These are phyloP conservation scores for Zymoseptoria ardabiliae DNA, from an alignment of 2,329 filamentous ascomycete genomes.

Conservation along the genomic window DNA sequence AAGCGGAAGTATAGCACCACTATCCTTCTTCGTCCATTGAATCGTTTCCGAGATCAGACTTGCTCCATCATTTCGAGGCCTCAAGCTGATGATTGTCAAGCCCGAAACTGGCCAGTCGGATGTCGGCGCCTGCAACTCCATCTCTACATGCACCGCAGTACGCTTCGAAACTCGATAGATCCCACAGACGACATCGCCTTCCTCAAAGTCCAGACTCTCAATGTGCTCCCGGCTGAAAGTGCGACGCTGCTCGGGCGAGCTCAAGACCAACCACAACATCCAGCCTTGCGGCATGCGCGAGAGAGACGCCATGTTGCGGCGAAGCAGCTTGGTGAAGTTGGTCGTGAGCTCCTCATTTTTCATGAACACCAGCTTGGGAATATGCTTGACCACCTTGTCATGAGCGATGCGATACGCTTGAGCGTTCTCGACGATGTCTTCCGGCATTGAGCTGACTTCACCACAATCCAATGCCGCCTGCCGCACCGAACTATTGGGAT, in stretches of 20 bases:
- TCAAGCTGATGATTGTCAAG: slow-evolving; percentile 11
- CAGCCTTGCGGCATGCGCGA: slow-evolving; percentile 12
- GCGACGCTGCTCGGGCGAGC: slow-evolving; percentile 3
- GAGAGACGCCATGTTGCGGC: slow-evolving; percentile 14
- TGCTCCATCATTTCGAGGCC: slow-evolving; percentile 14
- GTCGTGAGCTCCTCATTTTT: slow-evolving; percentile 8
- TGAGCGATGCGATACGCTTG: slow-evolving; percentile 13
- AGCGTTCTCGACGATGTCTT: slow-evolving; percentile 12
- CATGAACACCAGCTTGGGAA: slow-evolving; percentile 9
- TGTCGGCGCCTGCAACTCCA: slow-evolving; percentile 5
- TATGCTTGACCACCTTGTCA: slow-evolving; percentile 16
- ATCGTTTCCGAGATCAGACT: slow-evolving; percentile 17
- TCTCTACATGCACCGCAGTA: slow-evolving; percentile 9
- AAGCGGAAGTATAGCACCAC: slow-evolving; percentile 12
- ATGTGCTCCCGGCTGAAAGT: slow-evolving; percentile 17
- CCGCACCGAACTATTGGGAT: slow-evolving; percentile 10
- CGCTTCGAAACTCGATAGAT: slow-evolving; percentile 17
- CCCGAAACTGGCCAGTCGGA: slow-evolving; percentile 5
- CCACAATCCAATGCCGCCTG: slow-evolving; percentile 14
- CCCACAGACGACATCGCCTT: slow-evolving; percentile 18
- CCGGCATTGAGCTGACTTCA: slow-evolving; percentile 13
- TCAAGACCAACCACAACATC: slow-evolving; percentile 11
- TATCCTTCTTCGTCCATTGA: slow-evolving; percentile 15
- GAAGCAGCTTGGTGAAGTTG: slow-evolving; percentile 16
- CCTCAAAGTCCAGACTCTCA: slow-evolving; percentile 11